Evolutionary conservation across 768 basidiomycete genomes (phyloP).

Genomic region (Punctularia strigosozonata): DNA sequence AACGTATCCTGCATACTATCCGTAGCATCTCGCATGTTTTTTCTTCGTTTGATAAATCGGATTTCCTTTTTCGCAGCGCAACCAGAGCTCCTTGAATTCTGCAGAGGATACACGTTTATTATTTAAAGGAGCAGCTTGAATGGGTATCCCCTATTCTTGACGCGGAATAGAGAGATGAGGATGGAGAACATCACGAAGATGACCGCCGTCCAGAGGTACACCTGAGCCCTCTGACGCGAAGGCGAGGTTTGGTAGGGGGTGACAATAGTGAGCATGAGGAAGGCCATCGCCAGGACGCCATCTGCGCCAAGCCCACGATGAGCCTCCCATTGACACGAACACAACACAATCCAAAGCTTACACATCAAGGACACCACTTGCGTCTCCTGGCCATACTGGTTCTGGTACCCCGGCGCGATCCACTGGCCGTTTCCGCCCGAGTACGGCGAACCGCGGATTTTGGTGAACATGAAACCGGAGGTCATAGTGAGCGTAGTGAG

Average conservation of each 20-base stretch:
- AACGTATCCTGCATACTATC: too few relatives aligned
- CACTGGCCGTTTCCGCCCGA: constrained; percentile 53
- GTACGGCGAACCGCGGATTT: constrained; percentile 75
- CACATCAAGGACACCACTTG: constrained; percentile 80
- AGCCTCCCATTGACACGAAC: too few relatives aligned
- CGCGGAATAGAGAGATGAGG: constrained; percentile 73
- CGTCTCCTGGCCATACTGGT: constrained; percentile 87
- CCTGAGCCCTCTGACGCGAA: constrained; percentile 66
- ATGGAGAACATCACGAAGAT: constrained; percentile 80
- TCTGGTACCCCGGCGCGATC: constrained; percentile 84
- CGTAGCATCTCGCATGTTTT: too few relatives aligned
- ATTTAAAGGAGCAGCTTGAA: constrained; percentile 63
- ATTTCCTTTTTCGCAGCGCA: too few relatives aligned
- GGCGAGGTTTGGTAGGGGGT: constrained; percentile 70
- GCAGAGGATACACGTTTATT: constrained; percentile 9
- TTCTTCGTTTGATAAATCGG: too few relatives aligned
- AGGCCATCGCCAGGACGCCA: constrained; percentile 65
- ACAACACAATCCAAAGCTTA: constrained; percentile 29
- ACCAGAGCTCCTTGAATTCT: too few relatives aligned
- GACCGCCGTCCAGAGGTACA: constrained; percentile 83
- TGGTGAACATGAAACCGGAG: constrained; percentile 93
- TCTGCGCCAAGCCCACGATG: constrained; percentile 53
- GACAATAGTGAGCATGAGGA: constrained; percentile 71
- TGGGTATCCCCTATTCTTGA: constrained; percentile 88
- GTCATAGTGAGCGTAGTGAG: constrained; percentile 73